Percentiles rank a stretch among this genome's conserved stretches.
Evolutionary conservation across 768 basidiomycete genomes (phyloP).

Genomic region (Leccinum longicurvipes): DNA sequence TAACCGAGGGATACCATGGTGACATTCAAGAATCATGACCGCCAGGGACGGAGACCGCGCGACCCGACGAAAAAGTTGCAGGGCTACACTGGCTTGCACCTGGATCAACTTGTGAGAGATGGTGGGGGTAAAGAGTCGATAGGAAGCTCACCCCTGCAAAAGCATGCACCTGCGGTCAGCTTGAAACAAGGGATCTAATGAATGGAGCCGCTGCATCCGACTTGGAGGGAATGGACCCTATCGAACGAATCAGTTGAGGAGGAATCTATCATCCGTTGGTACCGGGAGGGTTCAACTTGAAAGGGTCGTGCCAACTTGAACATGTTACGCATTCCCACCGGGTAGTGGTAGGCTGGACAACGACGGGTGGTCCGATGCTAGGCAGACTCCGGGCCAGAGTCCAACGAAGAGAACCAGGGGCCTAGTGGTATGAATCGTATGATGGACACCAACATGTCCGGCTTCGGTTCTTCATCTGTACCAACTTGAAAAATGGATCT

Average conservation of each 20-base stretch:
- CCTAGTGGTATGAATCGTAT: too few species aligned
- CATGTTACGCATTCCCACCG: too few species aligned
- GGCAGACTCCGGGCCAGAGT: too few species aligned
- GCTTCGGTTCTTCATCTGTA: too few species aligned
- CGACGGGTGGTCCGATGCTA: background rate
- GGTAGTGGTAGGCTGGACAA: background rate
- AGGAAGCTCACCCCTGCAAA: background rate
- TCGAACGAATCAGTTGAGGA: background rate
- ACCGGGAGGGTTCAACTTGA: background rate
- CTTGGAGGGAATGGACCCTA: background rate
- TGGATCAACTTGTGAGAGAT: background rate
- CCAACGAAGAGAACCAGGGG: too few species aligned
- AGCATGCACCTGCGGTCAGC: background rate
- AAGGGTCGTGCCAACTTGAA: background rate
- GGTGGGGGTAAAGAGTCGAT: background rate
- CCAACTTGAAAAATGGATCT: too few species aligned
- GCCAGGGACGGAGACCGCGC: background rate
- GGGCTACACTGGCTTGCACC: background rate
- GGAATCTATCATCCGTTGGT: background rate
- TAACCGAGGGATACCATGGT: too few species aligned
- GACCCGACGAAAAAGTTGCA: background rate
- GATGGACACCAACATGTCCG: too few species aligned
- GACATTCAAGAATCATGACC: too few species aligned
- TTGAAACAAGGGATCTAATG: background rate
- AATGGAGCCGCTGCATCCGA: background rate